These are phyloP conservation scores for Rhodotorula sp. DNA, from an alignment of 1,284 basidiomycete species.

Conservation along the genomic window DNA sequence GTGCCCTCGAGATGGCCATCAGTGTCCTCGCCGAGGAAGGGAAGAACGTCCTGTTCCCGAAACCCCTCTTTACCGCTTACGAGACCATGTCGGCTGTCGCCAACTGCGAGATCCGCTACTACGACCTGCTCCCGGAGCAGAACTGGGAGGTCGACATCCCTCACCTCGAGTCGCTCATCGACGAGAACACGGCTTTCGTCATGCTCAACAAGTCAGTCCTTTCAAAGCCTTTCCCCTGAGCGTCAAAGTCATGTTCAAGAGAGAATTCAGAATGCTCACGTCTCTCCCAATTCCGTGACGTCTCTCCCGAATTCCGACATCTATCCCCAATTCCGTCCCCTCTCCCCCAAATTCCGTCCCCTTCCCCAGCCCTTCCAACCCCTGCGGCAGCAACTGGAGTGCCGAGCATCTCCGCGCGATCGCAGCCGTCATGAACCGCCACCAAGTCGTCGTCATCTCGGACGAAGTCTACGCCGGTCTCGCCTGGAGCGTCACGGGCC, in stretches of 20 bases:
- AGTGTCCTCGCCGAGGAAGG: constrained; percentile 46
- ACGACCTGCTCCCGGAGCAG: constrained; percentile 48
- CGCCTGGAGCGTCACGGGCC: constrained; percentile 36
- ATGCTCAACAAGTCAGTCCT: constrained; percentile 47
- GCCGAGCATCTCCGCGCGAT: constrained; percentile 46
- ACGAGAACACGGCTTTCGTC: constrained; percentile 48
- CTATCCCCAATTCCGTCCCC: background rate
- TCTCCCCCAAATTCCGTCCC: background rate
- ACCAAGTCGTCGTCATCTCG: constrained; percentile 49
- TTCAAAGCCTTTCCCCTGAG: background rate
- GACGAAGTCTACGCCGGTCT: constrained; percentile 39
- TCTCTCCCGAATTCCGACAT: background rate
- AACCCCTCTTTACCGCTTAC: constrained; percentile 51
- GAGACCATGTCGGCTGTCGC: constrained; percentile 47
- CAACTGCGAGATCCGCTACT: constrained; percentile 48
- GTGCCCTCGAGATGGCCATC: constrained; percentile 43
- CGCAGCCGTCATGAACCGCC: constrained; percentile 46
- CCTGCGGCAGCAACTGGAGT: constrained; percentile 50
- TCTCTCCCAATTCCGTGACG: too few species aligned
- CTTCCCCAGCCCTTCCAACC: constrained; percentile 50
- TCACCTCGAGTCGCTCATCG: constrained; percentile 46
- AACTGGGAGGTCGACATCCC: constrained; percentile 50
- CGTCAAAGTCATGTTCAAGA: background rate
- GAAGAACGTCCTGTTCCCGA: constrained; percentile 49
- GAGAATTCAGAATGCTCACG: background rate